Percentiles rank a stretch among this genome's conserved stretches.
Conservation (phyloP, 169 alveolate genomes). For the Plasmodium adleri region DNA sequence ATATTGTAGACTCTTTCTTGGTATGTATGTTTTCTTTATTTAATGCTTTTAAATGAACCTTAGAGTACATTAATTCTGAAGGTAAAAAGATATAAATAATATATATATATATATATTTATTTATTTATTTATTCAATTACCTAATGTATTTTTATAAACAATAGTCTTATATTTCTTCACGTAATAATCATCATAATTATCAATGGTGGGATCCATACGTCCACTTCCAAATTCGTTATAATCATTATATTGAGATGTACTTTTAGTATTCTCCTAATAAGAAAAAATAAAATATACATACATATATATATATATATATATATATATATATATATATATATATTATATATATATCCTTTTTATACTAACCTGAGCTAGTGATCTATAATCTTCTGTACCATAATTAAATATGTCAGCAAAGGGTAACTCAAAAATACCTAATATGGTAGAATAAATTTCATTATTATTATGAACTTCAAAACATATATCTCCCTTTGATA, state of each 20-base stretch:
- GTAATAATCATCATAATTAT: conserved; percentile 61
- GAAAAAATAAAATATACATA: conserved; percentile 1
- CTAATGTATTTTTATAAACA: conserved; percentile 74
- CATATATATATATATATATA: neutral
- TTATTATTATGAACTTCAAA: conserved; percentile 89
- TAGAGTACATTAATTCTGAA: conserved; percentile 70
- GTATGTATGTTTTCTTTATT: conserved; percentile 60
- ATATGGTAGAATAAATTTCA: conserved; percentile 86
- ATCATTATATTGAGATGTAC: conserved; percentile 46
- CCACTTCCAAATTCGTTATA: conserved; percentile 16
- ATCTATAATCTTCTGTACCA: conserved; percentile 80
- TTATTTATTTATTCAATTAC: conserved; percentile 1
- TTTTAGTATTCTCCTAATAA: conserved; percentile 69
- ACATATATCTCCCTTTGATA: conserved; percentile 88
- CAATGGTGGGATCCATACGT: conserved; percentile 4
- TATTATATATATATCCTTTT: conserved; percentile 1
- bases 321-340: conserved; percentile 13
- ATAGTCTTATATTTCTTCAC: conserved; percentile 50
- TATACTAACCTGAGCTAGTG: conserved; percentile 59
- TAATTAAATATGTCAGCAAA: conserved; percentile 82
- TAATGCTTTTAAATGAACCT: conserved; percentile 47
- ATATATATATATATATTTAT: neutral
- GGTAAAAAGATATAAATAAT: neutral
- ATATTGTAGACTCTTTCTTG: conserved; percentile 79
- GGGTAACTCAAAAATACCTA: conserved; percentile 87